Percentiles rank a stretch among this genome's conserved stretches.
These are phyloP conservation scores for Wallacemonas collosoma DNA, from an alignment of 208 protist genomes.

Conservation along the genomic window DNA sequence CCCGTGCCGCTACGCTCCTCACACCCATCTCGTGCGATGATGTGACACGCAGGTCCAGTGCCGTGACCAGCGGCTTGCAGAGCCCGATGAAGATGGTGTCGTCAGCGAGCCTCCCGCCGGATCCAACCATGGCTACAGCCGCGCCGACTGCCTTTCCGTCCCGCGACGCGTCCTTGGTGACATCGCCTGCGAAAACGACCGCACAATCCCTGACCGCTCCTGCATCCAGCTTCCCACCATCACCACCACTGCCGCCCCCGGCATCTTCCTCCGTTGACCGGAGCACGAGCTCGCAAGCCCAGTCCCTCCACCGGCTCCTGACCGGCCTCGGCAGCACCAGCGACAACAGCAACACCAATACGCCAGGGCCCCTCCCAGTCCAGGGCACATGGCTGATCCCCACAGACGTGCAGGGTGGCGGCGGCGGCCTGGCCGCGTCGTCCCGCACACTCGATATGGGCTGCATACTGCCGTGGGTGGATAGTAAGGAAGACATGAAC, in stretches of 20 bases:
- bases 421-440: background rate
- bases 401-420: background rate
- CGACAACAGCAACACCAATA: background rate
- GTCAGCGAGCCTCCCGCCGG: background rate
- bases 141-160: slow-evolving; percentile 4
- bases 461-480: slow-evolving; percentile 12
- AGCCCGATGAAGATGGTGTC: background rate
- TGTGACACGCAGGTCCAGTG: background rate
- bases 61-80: background rate
- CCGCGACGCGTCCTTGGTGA: background rate
- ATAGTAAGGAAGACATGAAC: slow-evolving; percentile 16
- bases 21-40: background rate
- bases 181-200: background rate
- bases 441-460: background rate
- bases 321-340: background rate
- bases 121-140: background rate
- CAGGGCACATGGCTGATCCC: background rate
- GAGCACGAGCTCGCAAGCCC: slow-evolving; percentile 1
- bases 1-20: background rate
- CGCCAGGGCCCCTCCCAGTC: too few species aligned
- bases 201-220: background rate
- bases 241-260: background rate
- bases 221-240: background rate
- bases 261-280: background rate
- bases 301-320: background rate